Base-by-base conservation (phyloP, 1,284 basidiomycete genomes). In the Papiliotrema terrestris region DNA sequence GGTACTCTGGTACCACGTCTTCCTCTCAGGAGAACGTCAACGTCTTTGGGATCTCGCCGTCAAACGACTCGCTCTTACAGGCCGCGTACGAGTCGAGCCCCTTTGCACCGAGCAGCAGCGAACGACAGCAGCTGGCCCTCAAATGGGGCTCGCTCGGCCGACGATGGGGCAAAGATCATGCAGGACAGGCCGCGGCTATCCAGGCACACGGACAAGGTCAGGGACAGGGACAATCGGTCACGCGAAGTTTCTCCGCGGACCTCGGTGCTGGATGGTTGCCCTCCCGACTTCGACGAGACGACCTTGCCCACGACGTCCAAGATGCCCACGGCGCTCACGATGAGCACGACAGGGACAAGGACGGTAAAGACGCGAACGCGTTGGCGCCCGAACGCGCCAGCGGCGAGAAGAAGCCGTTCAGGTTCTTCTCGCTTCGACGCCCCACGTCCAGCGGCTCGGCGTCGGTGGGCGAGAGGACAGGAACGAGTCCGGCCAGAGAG, bases 351-450 rank as follows among this genome's bases (percentile, higher is more conserved):
- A 23, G 6, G 51, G n/a, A 15, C 9, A 20, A 22, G 49, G 49
- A 26, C 47, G 17, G 19, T 42, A 26, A 6, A n/a, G 19, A 37
- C 49, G 51, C 43, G 11, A 42, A 46, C 6, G 44, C 9, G 23
- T 26, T 61, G 13, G 60, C 58, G 45, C 35, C n/a, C 8, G 36
- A 32, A 50, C 15, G 23, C 22, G n/a, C 22, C 6, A 43, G 38
- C 36, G 45, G 23, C 6, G 52, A 48, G 36, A 61, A 62, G 56
- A 68, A 64, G 54, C 56, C 60, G 46, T 68, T 67, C 58, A 58
- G 68, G 25, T 70, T 70, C 62, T 70, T 70, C 57, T 68, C 66
- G 39, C 57, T 70, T 6, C 60, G 66, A 35, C 63, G 67, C 52
- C 61, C 59, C 17, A 53, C 44, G 19, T 20, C 17, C 22, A 47